Percentiles rank a stretch among this genome's conserved stretches.
These are phyloP conservation scores for Acorus calamus DNA, from an alignment of 106 monocot species.

Conservation along the genomic window DNA sequence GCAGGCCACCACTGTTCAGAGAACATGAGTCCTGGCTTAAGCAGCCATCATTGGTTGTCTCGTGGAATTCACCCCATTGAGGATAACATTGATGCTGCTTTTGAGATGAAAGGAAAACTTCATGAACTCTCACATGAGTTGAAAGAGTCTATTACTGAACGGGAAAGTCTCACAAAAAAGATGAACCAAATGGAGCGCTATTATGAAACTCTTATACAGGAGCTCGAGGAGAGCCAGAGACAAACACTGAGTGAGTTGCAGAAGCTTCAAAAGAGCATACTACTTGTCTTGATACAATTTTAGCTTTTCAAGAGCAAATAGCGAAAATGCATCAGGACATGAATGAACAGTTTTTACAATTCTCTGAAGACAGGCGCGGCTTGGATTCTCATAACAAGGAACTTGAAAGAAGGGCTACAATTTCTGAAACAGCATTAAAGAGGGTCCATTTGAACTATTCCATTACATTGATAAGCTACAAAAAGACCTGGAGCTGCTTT, in stretches of 20 bases:
- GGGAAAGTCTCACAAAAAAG: conserved; percentile 51
- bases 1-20: conserved; percentile 6
- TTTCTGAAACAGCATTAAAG: conserved; percentile 68
- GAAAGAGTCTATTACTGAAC: conserved; percentile 60
- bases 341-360: conserved; percentile 52
- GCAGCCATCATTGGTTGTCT: conserved; percentile 6
- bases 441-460: conserved; percentile 74
- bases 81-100: conserved; percentile 12
- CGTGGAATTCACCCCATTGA: conserved; percentile 6
- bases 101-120: conserved; percentile 43
- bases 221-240: conserved; percentile 69
- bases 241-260: conserved; percentile 53
- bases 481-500: conserved; percentile 90
- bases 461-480: conserved; percentile 63
- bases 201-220: conserved; percentile 77
- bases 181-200: conserved; percentile 80
- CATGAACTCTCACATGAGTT: conserved; percentile 56
- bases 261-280: conserved; percentile 56
- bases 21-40: conserved; percentile 5
- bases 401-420: conserved; percentile 64
- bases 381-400: conserved; percentile 62
- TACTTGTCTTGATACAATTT: conserved; percentile 61
- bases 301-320: conserved; percentile 59
- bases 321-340: conserved; percentile 63
- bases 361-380: conserved; percentile 44